Base-by-base conservation (phyloP, 768 basidiomycete species). In the Suillus fuscotomentosus region DNA sequence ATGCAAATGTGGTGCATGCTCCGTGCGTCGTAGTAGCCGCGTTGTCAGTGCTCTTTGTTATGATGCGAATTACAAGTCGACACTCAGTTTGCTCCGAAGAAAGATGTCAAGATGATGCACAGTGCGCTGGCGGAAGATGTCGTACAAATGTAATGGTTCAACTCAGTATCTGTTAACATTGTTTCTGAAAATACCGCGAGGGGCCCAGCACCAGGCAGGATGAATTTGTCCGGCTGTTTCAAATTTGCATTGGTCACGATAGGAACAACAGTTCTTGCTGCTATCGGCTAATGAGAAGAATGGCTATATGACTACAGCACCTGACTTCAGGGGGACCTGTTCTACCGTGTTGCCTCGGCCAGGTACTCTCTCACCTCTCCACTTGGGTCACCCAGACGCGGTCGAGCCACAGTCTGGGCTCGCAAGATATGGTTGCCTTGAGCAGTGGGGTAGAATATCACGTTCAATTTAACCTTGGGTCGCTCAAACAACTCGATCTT, bases 371-470 rank as follows among this genome's bases (percentile, higher is more conserved):
- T n/a, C n/a, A n/a, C n/a, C 34, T 34, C 22, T 42, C 50, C 2
- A 45, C 47, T 60, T 68, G 77, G 78, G 77, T 65, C 87, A 87
- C 71, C 86, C 87, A 64, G 83, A 88, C 71, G 88, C 88, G 82
- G 88, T 90, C 74, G 88, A 27, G 27, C 27, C 27, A 27, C 27
- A 27, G 89, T 77, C 78, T 89, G 81, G 66, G 88, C 88, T 1
- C 83, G 87, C 72, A 89, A 89, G 75, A 31, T 31, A 83, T 77
- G 70, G 88, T 90, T 67, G 87, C 90, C 13, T 4, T 27, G 27
- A 27, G 27, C 3, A 27, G 27, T 27, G 3, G 27, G 27, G 27
- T 27, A 27, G 51, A 57, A 24, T 22, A 42, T 48, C 7, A 24
- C 39, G 36, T 48, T 13, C 6, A 27, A 45, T 11, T 47, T 3